Conservation (phyloP, 306 rosid species). For the Prunus salicina region DNA sequence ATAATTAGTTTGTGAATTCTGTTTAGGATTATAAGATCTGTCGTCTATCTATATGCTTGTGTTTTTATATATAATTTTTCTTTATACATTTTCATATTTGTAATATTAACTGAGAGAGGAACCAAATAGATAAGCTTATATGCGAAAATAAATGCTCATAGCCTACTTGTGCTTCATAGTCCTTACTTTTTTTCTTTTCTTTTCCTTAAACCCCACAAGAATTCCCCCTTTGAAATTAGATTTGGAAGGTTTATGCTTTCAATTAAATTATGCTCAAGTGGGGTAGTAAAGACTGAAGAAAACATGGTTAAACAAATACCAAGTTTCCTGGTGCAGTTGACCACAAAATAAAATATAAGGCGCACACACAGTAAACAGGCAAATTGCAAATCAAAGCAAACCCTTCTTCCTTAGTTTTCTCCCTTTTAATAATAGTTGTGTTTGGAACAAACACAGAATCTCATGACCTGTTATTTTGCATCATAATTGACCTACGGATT, state of each 20-base stretch:
- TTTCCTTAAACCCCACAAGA: slow-evolving; percentile 6
- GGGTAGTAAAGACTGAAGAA: not conserved
- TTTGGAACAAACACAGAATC: slow-evolving; percentile 2
- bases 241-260: not conserved
- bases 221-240: not conserved
- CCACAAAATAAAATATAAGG: not conserved
- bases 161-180: too few species aligned
- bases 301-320: slow-evolving; percentile 9
- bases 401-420: not conserved
- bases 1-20: not conserved
- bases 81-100: not conserved
- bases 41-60: too few species aligned
- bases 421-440: not conserved
- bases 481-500: slow-evolving; percentile 10
- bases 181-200: not conserved
- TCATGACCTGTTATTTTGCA: slow-evolving; percentile 1
- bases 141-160: too few species aligned
- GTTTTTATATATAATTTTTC: not conserved
- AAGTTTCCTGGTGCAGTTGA: not conserved
- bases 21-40: not conserved
- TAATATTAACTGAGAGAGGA: too few species aligned
- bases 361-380: not conserved
- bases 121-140: too few species aligned
- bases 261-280: not conserved
- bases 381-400: not conserved